Conservation (phyloP, 2,329 filamentous ascomycete genomes). For the Botrytis porri region DNA sequence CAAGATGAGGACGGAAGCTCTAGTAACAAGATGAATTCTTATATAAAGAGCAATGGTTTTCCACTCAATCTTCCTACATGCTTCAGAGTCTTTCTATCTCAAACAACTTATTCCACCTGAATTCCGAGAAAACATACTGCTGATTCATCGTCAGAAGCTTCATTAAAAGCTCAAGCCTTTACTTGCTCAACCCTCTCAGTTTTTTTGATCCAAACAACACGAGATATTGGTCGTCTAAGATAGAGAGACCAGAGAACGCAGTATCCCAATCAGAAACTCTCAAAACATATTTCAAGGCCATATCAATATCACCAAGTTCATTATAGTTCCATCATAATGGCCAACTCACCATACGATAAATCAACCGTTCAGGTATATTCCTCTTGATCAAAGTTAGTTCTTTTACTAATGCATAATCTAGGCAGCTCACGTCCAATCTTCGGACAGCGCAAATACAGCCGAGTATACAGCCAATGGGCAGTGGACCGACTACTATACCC, state of each 20-base stretch:
- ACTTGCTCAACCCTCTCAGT: fast-evolving
- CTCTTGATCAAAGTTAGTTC: not conserved
- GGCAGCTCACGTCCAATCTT: not conserved
- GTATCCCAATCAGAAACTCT: not conserved
- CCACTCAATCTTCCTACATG: not conserved
- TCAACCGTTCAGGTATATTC: not conserved
- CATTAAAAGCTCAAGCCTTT: not conserved
- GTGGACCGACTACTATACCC: not conserved
- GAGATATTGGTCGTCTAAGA: fast-evolving
- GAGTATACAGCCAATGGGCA: not conserved
- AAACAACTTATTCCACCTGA: not conserved
- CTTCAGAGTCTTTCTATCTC: not conserved
- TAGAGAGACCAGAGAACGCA: not conserved
- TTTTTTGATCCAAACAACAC: not conserved
- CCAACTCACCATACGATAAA: not conserved
- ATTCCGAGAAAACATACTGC: not conserved
- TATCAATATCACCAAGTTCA: too few relatives aligned
- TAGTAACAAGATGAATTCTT: not conserved
- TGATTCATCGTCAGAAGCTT: not conserved
- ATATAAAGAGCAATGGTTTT: not conserved
- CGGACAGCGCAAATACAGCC: too few relatives aligned
- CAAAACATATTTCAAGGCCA: not conserved
- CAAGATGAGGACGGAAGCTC: not conserved
- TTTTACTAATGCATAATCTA: not conserved
- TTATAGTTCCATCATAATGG: not conserved